phyloP scores from a whole-genome alignment of 257 asterid genomes.

The Haberlea rhodopensis region DNA sequence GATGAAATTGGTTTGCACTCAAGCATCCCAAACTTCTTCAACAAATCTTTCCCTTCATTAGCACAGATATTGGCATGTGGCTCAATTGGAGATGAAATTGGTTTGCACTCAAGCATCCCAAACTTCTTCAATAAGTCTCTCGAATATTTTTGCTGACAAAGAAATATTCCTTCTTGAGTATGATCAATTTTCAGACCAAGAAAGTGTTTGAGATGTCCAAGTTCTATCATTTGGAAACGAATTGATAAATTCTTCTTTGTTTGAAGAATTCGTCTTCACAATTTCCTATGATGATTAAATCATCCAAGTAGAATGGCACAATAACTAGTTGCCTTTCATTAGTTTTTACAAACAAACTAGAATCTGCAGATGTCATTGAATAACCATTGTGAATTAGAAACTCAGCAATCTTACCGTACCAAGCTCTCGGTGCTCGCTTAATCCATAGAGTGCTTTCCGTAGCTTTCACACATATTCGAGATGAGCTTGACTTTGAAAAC shows the following conservation, averaged over 20 bases:
- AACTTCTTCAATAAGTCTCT: background rate
- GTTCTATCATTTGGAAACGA: background rate
- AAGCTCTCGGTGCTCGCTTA: background rate
- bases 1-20: background rate
- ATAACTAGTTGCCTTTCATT: background rate
- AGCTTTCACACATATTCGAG: background rate
- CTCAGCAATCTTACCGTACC: background rate
- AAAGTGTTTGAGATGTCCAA: background rate
- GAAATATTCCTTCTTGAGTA: background rate
- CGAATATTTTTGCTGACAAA: background rate
- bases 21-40: background rate
- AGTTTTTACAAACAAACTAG: background rate
- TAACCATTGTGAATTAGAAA: background rate
- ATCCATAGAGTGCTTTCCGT: background rate
- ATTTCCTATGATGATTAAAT: background rate
- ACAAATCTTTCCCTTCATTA: background rate
- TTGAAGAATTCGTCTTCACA: background rate
- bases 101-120: background rate
- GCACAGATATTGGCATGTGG: constrained; percentile 1
- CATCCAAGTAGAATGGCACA: background rate
- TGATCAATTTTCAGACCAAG: background rate
- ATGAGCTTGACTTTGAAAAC: background rate
- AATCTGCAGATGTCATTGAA: background rate
- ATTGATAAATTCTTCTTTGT: background rate
- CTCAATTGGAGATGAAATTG: background rate